Evolutionary conservation across 2,329 filamentous ascomycete species (phyloP).

Genomic region (Knufia petricola): DNA sequence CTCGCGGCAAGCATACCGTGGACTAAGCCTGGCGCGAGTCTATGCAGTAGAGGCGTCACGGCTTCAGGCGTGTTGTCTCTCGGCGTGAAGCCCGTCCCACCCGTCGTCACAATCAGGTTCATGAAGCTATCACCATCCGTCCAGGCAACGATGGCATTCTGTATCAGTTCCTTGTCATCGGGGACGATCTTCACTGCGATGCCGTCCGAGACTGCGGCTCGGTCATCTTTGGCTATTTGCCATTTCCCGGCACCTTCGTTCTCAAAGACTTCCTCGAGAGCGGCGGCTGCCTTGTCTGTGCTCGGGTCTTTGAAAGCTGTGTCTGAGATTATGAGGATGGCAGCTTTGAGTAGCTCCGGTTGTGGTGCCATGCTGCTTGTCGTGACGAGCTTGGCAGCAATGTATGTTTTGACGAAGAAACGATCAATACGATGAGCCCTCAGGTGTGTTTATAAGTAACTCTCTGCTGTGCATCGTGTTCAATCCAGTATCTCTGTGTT

Average conservation of each 20-base stretch:
- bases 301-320: constrained; percentile 73
- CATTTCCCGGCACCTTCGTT: constrained; percentile 60
- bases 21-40: constrained; percentile 78
- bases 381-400: background rate
- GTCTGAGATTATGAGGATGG: constrained; percentile 80
- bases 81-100: constrained; percentile 83
- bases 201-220: background rate
- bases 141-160: constrained; percentile 62
- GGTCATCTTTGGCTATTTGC: constrained; percentile 43
- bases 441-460: too few relatives aligned
- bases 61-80: constrained; percentile 88
- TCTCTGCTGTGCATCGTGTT: too few relatives aligned
- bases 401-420: background rate
- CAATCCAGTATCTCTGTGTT: background rate
- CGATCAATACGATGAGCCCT: background rate
- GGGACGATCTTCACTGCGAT: constrained; percentile 61
- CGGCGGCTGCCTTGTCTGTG: constrained; percentile 62
- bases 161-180: constrained; percentile 66
- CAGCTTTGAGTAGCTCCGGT: constrained; percentile 51
- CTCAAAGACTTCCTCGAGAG: constrained; percentile 60
- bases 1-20: constrained; percentile 89
- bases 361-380: background rate
- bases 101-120: constrained; percentile 79
- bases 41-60: constrained; percentile 67
- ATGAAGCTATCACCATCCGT: constrained; percentile 49